A percentile compares a stretch with the other conserved stretches of the same genome.
Evolutionary conservation across 2,329 filamentous ascomycete genomes (phyloP).

Genomic region (Arthrobotrys sinensis): DNA sequence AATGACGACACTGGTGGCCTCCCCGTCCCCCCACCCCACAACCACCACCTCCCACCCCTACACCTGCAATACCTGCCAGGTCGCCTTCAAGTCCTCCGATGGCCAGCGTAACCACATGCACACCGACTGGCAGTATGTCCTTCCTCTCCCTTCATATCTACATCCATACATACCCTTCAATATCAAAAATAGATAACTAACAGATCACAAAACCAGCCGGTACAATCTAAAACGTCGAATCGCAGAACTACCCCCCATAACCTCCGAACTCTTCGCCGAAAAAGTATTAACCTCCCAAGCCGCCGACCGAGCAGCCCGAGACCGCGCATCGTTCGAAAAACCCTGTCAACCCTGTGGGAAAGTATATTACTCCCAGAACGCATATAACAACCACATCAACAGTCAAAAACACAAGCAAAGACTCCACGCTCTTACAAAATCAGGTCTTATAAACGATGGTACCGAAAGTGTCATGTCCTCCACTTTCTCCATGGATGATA

Average conservation of each 20-base stretch:
- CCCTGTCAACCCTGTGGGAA: conserved; percentile 86
- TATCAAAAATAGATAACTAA: conserved; percentile 10
- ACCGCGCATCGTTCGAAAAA: conserved; percentile 90
- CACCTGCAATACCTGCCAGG: conserved; percentile 98
- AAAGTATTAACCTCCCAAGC: conserved; percentile 95
- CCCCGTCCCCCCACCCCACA: conserved; percentile 40
- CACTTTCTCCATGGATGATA: conserved; percentile 90
- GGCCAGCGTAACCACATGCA: conserved; percentile 97
- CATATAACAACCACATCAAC: conserved; percentile 90
- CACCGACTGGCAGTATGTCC: conserved; percentile 94
- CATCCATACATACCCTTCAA: conserved; percentile 8
- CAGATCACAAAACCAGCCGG: conserved; percentile 72
- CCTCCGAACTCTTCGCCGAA: conserved; percentile 93
- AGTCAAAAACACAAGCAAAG: conserved; percentile 90
- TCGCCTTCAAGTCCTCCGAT: conserved; percentile 94
- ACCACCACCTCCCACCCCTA: conserved; percentile 79
- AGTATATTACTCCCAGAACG: conserved; percentile 96
- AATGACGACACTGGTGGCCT: conserved; percentile 58
- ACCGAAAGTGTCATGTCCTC: conserved; percentile 88
- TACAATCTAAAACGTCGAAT: conserved; percentile 97
- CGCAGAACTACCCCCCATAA: conserved; percentile 88
- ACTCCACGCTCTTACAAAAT: conserved; percentile 71
- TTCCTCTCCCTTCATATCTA: conserved; percentile 58
- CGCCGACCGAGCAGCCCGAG: conserved; percentile 84
- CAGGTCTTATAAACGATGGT: conserved; percentile 71